Evolutionary conservation across 192 early-diverging fungal species (phyloP).

Genomic region (Powellomyces hirtus): DNA sequence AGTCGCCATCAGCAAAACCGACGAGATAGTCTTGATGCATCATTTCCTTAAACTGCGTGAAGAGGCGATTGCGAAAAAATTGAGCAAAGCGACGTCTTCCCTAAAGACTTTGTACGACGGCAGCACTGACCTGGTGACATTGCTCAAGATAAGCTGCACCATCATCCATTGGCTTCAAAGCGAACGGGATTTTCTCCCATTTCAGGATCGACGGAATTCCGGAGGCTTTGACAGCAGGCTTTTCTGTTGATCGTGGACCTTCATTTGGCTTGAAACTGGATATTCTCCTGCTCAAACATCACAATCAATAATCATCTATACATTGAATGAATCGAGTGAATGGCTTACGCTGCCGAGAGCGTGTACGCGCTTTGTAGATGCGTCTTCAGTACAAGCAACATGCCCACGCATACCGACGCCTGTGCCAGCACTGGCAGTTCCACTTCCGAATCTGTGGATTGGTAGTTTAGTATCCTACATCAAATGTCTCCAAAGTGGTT

Average conservation of each 20-base stretch:
- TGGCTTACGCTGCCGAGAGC: constrained; percentile 26
- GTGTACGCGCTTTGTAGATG: constrained; percentile 60
- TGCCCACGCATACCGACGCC: constrained; percentile 57
- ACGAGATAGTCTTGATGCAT: constrained; percentile 29
- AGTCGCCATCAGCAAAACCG: not conserved
- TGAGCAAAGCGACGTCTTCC: too few species aligned
- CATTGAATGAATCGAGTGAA: not conserved
- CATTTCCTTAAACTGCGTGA: constrained; percentile 27
- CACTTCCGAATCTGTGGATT: constrained; percentile 29
- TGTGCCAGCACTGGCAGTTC: constrained; percentile 38
- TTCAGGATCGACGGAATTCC: constrained; percentile 23
- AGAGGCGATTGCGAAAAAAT: not conserved
- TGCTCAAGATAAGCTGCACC: constrained; percentile 31
- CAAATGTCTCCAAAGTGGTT: too few species aligned
- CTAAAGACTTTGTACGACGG: too few species aligned
- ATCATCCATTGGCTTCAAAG: constrained; percentile 12
- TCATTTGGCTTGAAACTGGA: constrained; percentile 30
- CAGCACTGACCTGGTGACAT: constrained; percentile 16
- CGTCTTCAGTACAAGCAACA: constrained; percentile 62
- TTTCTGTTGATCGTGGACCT: constrained; percentile 47
- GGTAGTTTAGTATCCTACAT: constrained; percentile 30
- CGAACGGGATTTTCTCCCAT: constrained; percentile 45
- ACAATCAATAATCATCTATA: not conserved
- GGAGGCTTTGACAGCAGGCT: constrained; percentile 48
- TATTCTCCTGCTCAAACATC: constrained; percentile 24